Evolutionary conservation across 148 eudicot genomes (phyloP).

Genomic region (Polygonum maritimum): DNA sequence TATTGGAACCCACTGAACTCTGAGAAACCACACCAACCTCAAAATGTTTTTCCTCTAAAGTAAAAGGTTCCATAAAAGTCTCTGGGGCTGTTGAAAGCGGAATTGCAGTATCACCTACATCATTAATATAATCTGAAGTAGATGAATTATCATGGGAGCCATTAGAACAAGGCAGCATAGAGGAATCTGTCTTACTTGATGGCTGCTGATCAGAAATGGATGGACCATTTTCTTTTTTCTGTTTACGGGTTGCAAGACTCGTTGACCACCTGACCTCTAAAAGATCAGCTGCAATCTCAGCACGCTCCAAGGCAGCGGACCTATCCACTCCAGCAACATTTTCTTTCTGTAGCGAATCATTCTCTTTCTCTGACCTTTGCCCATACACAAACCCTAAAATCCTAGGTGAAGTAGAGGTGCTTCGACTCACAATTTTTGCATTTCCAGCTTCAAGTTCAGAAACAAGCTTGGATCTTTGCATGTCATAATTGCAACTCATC

Average conservation of each 20-base stretch:
- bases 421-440: slow-evolving; percentile 23
- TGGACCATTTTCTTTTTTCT: slow-evolving; percentile 14
- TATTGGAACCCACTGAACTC: slow-evolving; percentile 6
- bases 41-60: slow-evolving; percentile 21
- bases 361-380: slow-evolving; percentile 36
- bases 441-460: slow-evolving; percentile 32
- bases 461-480: slow-evolving; percentile 19
- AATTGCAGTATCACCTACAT: slow-evolving; percentile 14
- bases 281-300: slow-evolving; percentile 93
- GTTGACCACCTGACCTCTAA: slow-evolving; percentile 91
- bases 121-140: background rate
- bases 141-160: background rate
- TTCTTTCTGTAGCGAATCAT: slow-evolving; percentile 21
- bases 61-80: slow-evolving; percentile 15
- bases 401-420: slow-evolving; percentile 32
- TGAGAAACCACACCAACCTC: slow-evolving; percentile 18
- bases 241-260: slow-evolving; percentile 36
- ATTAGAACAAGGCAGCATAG: background rate
- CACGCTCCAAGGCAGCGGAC: slow-evolving; percentile 49
- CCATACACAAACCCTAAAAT: slow-evolving; percentile 70
- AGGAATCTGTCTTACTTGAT: background rate
- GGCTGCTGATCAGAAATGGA: slow-evolving; percentile 16
- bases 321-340: slow-evolving; percentile 24
- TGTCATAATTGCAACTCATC: slow-evolving; percentile 46
- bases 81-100: slow-evolving; percentile 18